Evolutionary conservation across 306 rosid genomes (phyloP).

Genomic region (Medicago truncatula): DNA sequence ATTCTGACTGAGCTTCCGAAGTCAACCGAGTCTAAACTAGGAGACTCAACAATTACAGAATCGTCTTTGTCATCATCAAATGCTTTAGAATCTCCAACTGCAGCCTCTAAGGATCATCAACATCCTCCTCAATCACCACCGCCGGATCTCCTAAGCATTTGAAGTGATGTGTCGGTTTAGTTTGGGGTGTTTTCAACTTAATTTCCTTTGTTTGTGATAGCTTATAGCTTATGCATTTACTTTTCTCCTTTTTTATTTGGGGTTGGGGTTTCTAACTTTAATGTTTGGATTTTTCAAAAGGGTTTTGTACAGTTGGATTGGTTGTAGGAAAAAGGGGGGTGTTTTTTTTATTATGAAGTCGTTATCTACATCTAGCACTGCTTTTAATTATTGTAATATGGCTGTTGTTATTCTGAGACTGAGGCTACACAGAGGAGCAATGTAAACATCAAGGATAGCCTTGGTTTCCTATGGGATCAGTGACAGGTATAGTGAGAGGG

Average conservation of each 20-base stretch:
- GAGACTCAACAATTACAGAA: constrained; percentile 50
- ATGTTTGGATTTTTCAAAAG: constrained; percentile 45
- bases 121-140: constrained; percentile 63
- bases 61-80: constrained; percentile 55
- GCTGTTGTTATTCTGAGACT: constrained; percentile 46
- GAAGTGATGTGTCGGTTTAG: constrained; percentile 40
- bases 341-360: constrained; percentile 33
- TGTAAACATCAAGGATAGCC: constrained; percentile 41
- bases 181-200: constrained; percentile 47
- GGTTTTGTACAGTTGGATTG: constrained; percentile 73
- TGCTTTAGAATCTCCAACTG: constrained; percentile 55
- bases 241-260: constrained; percentile 36
- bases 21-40: constrained; percentile 59
- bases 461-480: constrained; percentile 17
- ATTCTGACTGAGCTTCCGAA: constrained; percentile 91
- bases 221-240: constrained; percentile 30
- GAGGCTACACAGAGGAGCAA: constrained; percentile 36
- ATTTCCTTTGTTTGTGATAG: constrained; percentile 41
- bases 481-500: constrained; percentile 43
- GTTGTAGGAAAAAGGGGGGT: constrained; percentile 49
- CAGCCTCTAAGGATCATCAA: constrained; percentile 52
- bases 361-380: constrained; percentile 43
- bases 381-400: constrained; percentile 44
- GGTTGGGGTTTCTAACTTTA: constrained; percentile 52
- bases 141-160: constrained; percentile 91